Evolutionary conservation across 2,329 filamentous ascomycete species (phyloP).

Genomic region (Blastomyces percursus): DNA sequence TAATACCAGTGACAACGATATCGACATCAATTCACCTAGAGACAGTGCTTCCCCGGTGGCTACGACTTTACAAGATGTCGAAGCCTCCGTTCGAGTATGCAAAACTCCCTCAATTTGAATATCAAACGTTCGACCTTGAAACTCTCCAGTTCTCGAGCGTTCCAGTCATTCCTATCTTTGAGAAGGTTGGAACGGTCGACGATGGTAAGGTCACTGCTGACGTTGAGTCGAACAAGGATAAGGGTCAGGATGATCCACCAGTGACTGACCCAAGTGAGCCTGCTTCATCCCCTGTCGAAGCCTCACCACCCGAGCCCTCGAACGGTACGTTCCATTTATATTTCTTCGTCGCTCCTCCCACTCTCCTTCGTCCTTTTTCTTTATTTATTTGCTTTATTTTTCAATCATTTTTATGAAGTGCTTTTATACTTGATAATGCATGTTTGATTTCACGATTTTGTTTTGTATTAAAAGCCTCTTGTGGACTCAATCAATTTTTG

Average conservation of each 20-base stretch:
- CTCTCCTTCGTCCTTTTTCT: not conserved
- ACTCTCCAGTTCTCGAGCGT: conserved; percentile 29
- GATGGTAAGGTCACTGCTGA: conserved; percentile 30
- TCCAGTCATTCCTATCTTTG: conserved; percentile 25
- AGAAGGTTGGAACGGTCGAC: conserved; percentile 25
- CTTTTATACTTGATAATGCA: not conserved
- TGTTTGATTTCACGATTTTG: not conserved
- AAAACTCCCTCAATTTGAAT: conserved; percentile 32
- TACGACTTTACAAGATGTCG: conserved; percentile 28
- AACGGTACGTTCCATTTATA: conserved; percentile 4
- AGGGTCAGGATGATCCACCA: conserved; percentile 16
- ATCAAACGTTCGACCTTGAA: conserved; percentile 33
- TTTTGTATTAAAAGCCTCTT: not conserved
- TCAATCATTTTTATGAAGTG: not conserved
- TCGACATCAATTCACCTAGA: conserved; percentile 20
- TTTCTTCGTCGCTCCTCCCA: not conserved
- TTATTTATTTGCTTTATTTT: not conserved
- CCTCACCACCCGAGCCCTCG: conserved; percentile 4
- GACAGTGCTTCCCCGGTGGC: conserved; percentile 23
- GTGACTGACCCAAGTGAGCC: conserved; percentile 8
- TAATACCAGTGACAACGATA: conserved; percentile 15
- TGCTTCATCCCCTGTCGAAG: conserved; percentile 1
- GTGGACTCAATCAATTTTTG: not conserved
- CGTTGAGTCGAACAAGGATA: conserved; percentile 24
- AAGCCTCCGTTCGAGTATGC: conserved; percentile 31